phyloP scores from a whole-genome alignment of 371 early-diverging fungal genomes.

The Syncephalastrum contaminatum region DNA sequence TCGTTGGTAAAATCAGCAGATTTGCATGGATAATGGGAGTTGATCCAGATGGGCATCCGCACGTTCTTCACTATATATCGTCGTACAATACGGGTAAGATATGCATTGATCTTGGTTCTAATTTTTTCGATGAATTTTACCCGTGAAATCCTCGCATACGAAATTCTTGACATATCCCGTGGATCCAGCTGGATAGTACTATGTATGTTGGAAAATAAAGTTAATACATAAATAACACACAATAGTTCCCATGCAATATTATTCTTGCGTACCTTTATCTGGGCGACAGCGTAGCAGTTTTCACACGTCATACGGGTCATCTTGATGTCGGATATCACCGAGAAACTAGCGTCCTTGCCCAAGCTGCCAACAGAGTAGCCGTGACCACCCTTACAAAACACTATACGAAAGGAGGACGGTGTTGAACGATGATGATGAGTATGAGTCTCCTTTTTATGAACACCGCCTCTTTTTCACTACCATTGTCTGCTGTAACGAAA shows the following conservation, averaged over 20 bases:
- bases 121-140: neutral
- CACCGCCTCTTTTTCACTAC: too few relatives aligned
- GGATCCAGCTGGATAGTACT: conserved; percentile 13
- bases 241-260: neutral
- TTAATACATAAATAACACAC: too few relatives aligned
- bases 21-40: conserved; percentile 14
- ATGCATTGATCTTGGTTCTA: neutral
- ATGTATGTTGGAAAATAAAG: neutral
- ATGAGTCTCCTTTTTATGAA: too few relatives aligned
- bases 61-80: conserved; percentile 6
- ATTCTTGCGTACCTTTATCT: conserved; percentile 8
- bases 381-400: conserved; percentile 13
- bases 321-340: conserved; percentile 9
- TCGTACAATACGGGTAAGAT: neutral
- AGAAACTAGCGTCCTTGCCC: conserved; percentile 8
- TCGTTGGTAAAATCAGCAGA: conserved; percentile 7
- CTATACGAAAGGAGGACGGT: conserved; percentile 6
- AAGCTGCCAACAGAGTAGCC: conserved; percentile 15
- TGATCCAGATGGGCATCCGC: conserved; percentile 10
- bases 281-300: conserved; percentile 14
- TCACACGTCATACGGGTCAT: conserved; percentile 16
- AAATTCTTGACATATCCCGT: conserved; percentile 7
- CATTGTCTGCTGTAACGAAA: too few relatives aligned
- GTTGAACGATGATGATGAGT: too few relatives aligned
- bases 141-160: conserved; percentile 5